Conservation (phyloP, 1,139 yeast genomes). For the Blastobotrys capitulatus region DNA sequence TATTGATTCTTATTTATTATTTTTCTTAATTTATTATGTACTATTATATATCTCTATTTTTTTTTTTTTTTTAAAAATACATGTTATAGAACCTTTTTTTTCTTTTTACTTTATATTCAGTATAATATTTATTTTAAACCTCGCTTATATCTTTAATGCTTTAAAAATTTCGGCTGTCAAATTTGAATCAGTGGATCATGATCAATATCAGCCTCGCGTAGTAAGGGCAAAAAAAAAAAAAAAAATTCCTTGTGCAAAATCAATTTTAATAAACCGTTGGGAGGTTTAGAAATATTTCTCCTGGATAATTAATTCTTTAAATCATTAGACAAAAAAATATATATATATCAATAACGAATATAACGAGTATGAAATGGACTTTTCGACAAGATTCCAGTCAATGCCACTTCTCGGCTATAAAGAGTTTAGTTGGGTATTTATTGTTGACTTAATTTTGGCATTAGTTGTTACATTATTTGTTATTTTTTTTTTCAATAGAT, state of each 20-base stretch:
- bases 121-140: too few relatives aligned
- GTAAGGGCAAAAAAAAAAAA: too few relatives aligned
- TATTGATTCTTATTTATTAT: background rate
- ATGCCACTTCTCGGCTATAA: slow-evolving; percentile 27
- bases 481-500: slow-evolving; percentile 70
- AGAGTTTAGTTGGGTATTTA: slow-evolving; percentile 72
- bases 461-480: slow-evolving; percentile 57
- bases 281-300: too few relatives aligned
- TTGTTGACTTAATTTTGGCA: slow-evolving; percentile 75
- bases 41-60: background rate
- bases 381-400: slow-evolving; percentile 22
- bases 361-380: slow-evolving; percentile 10
- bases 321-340: background rate
- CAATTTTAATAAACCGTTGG: too few relatives aligned
- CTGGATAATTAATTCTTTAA: too few relatives aligned
- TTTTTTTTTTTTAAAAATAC: background rate
- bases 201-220: too few relatives aligned
- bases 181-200: too few relatives aligned
- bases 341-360: background rate
- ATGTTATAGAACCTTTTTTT: background rate
- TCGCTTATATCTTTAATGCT: too few relatives aligned
- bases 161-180: too few relatives aligned
- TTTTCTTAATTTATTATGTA: background rate
- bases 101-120: too few relatives aligned
- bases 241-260: too few relatives aligned